Evolutionary conservation across 2,329 filamentous ascomycete genomes (phyloP).

Genomic region (Beauveria caledonica): DNA sequence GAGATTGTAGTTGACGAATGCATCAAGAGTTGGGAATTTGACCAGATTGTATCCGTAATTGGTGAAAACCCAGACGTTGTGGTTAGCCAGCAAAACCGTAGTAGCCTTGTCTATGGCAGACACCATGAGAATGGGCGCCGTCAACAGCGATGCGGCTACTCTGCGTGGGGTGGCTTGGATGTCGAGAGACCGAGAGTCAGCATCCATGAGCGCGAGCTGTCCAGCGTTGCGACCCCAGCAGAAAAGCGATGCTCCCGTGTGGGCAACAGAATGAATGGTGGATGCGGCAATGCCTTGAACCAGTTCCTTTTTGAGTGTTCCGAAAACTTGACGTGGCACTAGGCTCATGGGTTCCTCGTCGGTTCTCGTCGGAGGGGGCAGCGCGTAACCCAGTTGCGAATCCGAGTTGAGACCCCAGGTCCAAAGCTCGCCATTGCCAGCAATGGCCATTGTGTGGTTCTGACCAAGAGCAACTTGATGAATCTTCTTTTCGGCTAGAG

Average conservation of each 20-base stretch:
- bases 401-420: constrained; percentile 88
- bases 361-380: constrained; percentile 56
- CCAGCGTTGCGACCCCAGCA: constrained; percentile 95
- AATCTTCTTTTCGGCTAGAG: constrained; percentile 66
- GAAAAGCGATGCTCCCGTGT: constrained; percentile 73
- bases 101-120: constrained; percentile 89
- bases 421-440: constrained; percentile 81
- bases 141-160: constrained; percentile 70
- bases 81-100: constrained; percentile 73
- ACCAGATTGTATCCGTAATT: constrained; percentile 94
- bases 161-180: constrained; percentile 75
- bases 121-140: constrained; percentile 64
- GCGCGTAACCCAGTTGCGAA: constrained; percentile 76
- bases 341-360: constrained; percentile 81
- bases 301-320: constrained; percentile 76
- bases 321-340: constrained; percentile 81
- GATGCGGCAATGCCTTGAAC: constrained; percentile 83
- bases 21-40: constrained; percentile 66
- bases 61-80: constrained; percentile 87
- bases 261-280: constrained; percentile 81
- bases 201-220: constrained; percentile 88
- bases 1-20: constrained; percentile 62
- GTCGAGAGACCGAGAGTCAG: constrained; percentile 84
- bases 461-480: constrained; percentile 76
- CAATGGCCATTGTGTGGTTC: constrained; percentile 82